A percentile compares a stretch with the other conserved stretches of the same genome.
These are phyloP conservation scores for Tuber borchii DNA, from an alignment of 495 filamentous ascomycete genomes.

Conservation along the genomic window DNA sequence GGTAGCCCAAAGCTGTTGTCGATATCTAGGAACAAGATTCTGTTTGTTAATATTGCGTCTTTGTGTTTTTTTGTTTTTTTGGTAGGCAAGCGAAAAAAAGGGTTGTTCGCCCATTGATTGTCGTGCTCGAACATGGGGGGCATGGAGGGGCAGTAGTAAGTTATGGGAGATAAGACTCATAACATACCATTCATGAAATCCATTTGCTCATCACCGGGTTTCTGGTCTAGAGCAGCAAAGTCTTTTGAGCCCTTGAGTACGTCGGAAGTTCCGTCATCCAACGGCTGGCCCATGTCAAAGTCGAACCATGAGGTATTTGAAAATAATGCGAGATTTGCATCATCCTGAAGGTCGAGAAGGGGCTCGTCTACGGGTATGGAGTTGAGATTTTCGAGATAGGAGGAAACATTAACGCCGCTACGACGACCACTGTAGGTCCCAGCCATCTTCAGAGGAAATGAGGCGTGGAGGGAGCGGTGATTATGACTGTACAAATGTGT, in stretches of 20 bases:
- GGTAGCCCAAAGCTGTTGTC: constrained; percentile 31
- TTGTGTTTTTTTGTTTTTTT: background rate
- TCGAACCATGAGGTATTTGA: constrained; percentile 92
- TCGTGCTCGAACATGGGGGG: background rate
- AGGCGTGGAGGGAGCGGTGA: constrained; percentile 4
- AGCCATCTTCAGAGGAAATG: constrained; percentile 6
- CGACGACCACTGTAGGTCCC: constrained; percentile 46
- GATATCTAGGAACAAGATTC: constrained; percentile 20
- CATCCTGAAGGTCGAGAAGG: constrained; percentile 56
- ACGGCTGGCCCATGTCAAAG: constrained; percentile 58
- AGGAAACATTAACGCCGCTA: constrained; percentile 53
- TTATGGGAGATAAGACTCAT: constrained; percentile 2
- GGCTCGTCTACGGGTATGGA: constrained; percentile 63
- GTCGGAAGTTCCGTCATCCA: constrained; percentile 15
- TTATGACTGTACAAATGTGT: background rate
- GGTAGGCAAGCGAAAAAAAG: background rate
- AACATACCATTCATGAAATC: constrained; percentile 30
- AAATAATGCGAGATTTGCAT: constrained; percentile 73
- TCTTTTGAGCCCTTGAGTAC: constrained; percentile 12
- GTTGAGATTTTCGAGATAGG: constrained; percentile 83
- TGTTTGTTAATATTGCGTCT: constrained; percentile 7
- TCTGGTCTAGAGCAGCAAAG: constrained; percentile 18
- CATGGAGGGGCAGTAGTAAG: background rate
- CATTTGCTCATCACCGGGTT: constrained; percentile 25
- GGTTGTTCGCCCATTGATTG: background rate